These are phyloP conservation scores for Penicillium sp. DNA, from an alignment of 2,329 filamentous ascomycete genomes.

Conservation along the genomic window DNA sequence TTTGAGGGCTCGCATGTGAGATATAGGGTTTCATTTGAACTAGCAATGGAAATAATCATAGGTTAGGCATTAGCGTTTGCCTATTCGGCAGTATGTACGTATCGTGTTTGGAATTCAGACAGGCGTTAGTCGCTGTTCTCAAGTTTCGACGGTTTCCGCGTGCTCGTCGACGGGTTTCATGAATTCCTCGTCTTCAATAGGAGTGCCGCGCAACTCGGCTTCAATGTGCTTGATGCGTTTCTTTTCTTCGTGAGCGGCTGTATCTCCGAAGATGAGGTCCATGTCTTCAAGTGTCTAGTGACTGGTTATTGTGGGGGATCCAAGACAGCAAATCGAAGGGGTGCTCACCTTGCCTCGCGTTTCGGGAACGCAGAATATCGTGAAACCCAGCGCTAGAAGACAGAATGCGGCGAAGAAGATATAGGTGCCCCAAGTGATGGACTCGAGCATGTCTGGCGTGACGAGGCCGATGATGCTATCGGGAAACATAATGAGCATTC, in stretches of 20 bases:
- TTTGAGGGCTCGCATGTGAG: conserved; percentile 2
- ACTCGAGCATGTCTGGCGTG: conserved; percentile 41
- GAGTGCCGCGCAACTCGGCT: conserved; percentile 34
- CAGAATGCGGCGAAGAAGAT: conserved; percentile 44
- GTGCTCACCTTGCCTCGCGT: conserved; percentile 37
- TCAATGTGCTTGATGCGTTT: conserved; percentile 43
- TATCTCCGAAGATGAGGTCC: conserved; percentile 51
- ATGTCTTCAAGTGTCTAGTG: conserved; percentile 57
- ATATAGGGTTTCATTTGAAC: neutral
- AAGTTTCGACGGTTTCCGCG: conserved; percentile 17
- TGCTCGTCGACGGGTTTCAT: conserved; percentile 26
- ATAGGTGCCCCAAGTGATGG: conserved; percentile 42
- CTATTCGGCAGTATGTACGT: neutral
- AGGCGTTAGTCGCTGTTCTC: neutral
- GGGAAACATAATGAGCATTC: neutral
- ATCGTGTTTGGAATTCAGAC: neutral
- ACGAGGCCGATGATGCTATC: conserved; percentile 39
- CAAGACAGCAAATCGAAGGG: neutral
- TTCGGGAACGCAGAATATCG: conserved; percentile 39
- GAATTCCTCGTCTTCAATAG: conserved; percentile 19
- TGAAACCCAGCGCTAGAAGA: conserved; percentile 37
- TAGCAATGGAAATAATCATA: neutral
- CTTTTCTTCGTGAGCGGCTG: conserved; percentile 40
- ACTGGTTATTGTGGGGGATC: neutral
- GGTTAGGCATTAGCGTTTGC: conserved; percentile 1